phyloP scores from a whole-genome alignment of 73 alveolate species.

The Paramecium tetraurelia region DNA sequence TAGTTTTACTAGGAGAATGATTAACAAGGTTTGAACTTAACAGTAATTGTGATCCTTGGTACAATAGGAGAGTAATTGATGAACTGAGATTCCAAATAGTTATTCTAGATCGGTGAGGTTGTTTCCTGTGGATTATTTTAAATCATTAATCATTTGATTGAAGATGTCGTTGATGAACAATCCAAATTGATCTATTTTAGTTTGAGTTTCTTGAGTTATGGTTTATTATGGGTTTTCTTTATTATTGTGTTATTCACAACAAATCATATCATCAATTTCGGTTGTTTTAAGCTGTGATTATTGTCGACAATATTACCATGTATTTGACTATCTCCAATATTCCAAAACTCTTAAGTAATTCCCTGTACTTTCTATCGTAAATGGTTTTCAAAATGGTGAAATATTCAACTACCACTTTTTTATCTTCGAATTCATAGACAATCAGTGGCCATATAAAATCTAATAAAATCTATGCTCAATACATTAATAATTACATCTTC shows the following conservation, averaged over 20 bases:
- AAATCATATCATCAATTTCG: background rate
- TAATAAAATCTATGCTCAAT: background rate
- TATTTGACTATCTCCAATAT: background rate
- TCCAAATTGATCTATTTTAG: background rate
- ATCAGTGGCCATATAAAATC: slow-evolving; percentile 26
- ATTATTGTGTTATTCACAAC: slow-evolving; percentile 25
- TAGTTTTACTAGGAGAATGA: background rate
- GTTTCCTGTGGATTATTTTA: background rate
- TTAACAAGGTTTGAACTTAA: background rate
- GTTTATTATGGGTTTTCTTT: background rate
- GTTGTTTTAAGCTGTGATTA: slow-evolving; percentile 1
- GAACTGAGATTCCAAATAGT: background rate
- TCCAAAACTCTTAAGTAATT: background rate
- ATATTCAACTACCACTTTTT: background rate
- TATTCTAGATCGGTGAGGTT: background rate
- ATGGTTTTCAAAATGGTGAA: background rate
- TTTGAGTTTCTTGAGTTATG: background rate
- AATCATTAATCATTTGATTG: background rate
- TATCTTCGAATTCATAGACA: background rate
- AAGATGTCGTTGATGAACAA: background rate
- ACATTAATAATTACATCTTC: background rate
- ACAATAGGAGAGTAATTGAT: slow-evolving; percentile 1
- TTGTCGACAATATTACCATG: background rate
- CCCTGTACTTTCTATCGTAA: background rate
- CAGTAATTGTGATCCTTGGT: slow-evolving; percentile 23